Percentiles rank a stretch among this genome's conserved stretches.
Conservation (phyloP, 371 early-diverging fungal genomes). For the Syncephalastrum monosporum region DNA sequence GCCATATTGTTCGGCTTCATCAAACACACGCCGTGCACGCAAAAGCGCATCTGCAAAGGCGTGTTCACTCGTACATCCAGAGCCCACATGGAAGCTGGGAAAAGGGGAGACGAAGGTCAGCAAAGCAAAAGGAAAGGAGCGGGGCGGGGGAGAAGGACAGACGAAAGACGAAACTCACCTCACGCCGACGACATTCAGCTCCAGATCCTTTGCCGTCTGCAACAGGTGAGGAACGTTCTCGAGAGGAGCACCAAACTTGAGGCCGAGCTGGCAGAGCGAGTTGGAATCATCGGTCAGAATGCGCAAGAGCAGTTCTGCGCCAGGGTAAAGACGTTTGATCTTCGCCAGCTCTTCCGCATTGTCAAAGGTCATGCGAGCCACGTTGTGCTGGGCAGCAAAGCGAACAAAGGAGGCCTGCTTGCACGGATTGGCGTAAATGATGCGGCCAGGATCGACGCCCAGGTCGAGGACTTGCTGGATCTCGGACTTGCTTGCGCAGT, state of each 20-base stretch:
- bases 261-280: conserved; percentile 89
- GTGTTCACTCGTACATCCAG: conserved; percentile 88
- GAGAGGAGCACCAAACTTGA: conserved; percentile 95
- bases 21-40: conserved; percentile 85
- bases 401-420: conserved; percentile 95
- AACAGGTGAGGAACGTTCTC: conserved; percentile 70
- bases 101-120: not conserved
- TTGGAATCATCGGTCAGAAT: conserved; percentile 94
- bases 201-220: conserved; percentile 75
- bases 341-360: conserved; percentile 96
- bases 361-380: conserved; percentile 96
- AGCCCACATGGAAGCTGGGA: conserved; percentile 89
- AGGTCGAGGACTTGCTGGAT: conserved; percentile 79
- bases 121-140: not conserved
- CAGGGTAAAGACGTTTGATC: conserved; percentile 78
- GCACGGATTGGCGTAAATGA: conserved; percentile 98
- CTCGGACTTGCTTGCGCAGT: conserved; percentile 88
- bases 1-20: conserved; percentile 75
- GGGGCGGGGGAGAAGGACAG: too few relatives aligned
- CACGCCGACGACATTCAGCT: conserved; percentile 87
- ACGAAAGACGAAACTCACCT: conserved; percentile 25
- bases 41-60: conserved; percentile 91
- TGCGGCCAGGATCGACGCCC: conserved; percentile 76
- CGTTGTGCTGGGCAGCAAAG: conserved; percentile 74
- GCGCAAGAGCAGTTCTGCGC: conserved; percentile 87